Percentiles rank a stretch among this genome's conserved stretches.
phyloP scores from a whole-genome alignment of 768 basidiomycete genomes.

The Podaxis sp. region DNA sequence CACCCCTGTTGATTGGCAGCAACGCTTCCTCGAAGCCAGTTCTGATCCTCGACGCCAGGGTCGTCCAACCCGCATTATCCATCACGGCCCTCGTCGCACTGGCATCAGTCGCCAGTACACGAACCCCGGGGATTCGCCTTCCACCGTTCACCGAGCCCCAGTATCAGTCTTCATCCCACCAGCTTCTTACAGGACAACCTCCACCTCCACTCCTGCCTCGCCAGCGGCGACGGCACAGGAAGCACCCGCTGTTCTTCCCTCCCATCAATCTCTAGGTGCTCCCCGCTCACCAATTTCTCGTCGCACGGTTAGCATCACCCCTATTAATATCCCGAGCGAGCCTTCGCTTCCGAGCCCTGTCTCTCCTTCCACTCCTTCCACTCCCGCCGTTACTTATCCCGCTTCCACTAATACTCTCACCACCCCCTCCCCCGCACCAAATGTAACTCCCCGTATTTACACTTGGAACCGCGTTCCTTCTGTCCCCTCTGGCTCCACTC shows the following conservation, averaged over 20 bases:
- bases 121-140: constrained; percentile 15
- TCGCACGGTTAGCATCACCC: constrained; percentile 33
- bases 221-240: constrained; percentile 18
- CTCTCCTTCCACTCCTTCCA: constrained; percentile 27
- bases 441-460: constrained; percentile 58
- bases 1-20: constrained; percentile 23
- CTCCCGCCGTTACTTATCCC: constrained; percentile 24
- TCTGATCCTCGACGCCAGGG: constrained; percentile 8
- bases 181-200: constrained; percentile 18
- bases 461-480: constrained; percentile 42
- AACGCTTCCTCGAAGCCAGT: constrained; percentile 19
- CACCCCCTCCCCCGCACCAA: constrained; percentile 55
- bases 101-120: constrained; percentile 6
- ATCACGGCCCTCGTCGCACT: constrained; percentile 7
- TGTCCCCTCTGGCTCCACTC: constrained; percentile 34
- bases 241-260: background rate
- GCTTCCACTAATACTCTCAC: constrained; percentile 26
- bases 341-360: constrained; percentile 30
- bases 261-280: constrained; percentile 15
- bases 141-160: constrained; percentile 1
- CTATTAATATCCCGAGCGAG: constrained; percentile 33
- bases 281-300: constrained; percentile 26
- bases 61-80: constrained; percentile 16
- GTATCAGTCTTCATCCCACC: constrained; percentile 24
- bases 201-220: constrained; percentile 25